Evolutionary conservation across 352 stramenopile species (phyloP), one percentile per base, ranked within the genome.

Genomic region (Globisporangium uncinulatum): DNA sequence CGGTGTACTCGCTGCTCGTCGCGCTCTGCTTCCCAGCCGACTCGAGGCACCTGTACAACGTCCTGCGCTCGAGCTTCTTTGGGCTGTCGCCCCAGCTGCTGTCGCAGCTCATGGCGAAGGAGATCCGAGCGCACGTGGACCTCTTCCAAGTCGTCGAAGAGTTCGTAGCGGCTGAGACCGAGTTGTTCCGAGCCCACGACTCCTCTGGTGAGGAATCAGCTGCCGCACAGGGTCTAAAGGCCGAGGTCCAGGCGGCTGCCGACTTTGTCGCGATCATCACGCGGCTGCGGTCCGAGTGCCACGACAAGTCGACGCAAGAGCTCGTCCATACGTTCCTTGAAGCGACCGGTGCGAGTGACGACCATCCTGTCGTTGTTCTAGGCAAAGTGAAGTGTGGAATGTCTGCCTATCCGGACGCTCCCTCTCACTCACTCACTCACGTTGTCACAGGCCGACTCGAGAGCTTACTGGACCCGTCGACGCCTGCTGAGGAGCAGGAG

Each of bases 41-140:
- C 51, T 86, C 83, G 10, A 76, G 76, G 10, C 75, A 90, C 49
- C 53, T 92, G 10, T 92, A 92, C 67, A 90, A 90, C 44, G 69
- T 92, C 7, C 62, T 92, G 20, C 78, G 83, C 3, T 92, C 83
- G 13, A 68, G 78, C 10, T 84, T 66, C 48, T 74, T 89, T 50
- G 59, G 50, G 19, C 78, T 92, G n/a, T 70, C 83, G 15, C 56
- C 77, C 3, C 59, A 76, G 21, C 44, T 88, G 10, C 56, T 92
- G 2, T 89, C 79, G 5, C 65, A 63, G 48, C 56, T 92, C 15
- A 88, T 92, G 78, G 76, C 87, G 46, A 76, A 74, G 36, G 69
- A 89, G 42, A 66, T 74, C 24, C 68, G 61, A 15, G 85, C 66
- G 34, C 68, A 87, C 29, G 59, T 62, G 3, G 67, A 75, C 43